Evolutionary conservation across 139 green algal species (phyloP).

Genomic region (Picochlorum costavermella): DNA sequence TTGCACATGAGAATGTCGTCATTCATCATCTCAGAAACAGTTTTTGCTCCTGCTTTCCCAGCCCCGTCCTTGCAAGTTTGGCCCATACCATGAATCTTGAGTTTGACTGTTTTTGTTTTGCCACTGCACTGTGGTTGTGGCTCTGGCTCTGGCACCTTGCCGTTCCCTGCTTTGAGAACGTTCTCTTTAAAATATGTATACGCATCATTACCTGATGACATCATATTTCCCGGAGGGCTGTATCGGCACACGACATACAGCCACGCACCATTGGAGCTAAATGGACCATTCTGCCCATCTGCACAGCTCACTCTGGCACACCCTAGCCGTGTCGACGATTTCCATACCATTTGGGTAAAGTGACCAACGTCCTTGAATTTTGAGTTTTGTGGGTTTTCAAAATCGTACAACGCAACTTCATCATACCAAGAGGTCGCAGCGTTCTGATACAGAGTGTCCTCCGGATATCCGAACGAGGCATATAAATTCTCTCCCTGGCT

Average conservation of each 20-base stretch:
- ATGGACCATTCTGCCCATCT: background rate
- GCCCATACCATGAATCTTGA: background rate
- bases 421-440: background rate
- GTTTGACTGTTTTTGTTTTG: background rate
- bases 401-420: background rate
- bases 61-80: background rate
- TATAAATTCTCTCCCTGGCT: background rate
- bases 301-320: background rate
- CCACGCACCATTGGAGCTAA: background rate
- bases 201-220: background rate
- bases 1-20: background rate
- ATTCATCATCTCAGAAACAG: background rate
- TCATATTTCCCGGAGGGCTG: background rate
- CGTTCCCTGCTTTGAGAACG: background rate
- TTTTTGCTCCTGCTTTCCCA: background rate
- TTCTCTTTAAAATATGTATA: conserved; percentile 2
- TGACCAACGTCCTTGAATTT: background rate
- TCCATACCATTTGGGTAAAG: conserved; percentile 2
- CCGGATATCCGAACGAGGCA: background rate
- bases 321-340: background rate
- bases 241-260: conserved; percentile 2
- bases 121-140: too few species aligned
- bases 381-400: background rate
- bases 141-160: background rate
- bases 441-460: background rate